Evolutionary conservation across 352 stramenopile genomes (phyloP), one percentile per base, ranked within the genome.

Genomic region (Plasmopara viticola): DNA sequence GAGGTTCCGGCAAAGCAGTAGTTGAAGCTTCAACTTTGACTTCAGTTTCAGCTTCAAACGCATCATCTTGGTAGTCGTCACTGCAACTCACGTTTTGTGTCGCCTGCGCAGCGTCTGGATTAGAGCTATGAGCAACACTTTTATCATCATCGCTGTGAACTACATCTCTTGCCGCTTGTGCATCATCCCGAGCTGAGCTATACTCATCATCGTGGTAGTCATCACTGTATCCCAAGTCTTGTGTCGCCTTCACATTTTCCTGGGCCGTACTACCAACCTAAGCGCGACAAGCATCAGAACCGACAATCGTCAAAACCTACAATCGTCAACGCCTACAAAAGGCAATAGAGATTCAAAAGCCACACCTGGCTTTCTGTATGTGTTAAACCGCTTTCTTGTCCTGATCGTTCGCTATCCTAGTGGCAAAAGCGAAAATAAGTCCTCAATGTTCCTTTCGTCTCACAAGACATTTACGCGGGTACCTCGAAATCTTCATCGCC

Each of bases 401-500:
- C 62, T 25, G 57, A 56, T 48, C n/a, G 37, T 29, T 42, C 12
- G 5, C 51, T 60, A 28, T 60, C 53, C 52, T 70, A 46, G 15
- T 35, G 31, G 5, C 31, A 35, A 35, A 12, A 25, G 9, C 31
- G 28, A n/a, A 3, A 31, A 44, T 20, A 39, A 40, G 20, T 31
- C 6, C 17, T 57, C 5, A 44, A 20, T 38, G 6, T 40, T 39
- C 17, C 18, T 28, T 37, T 1, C 25, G 18, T 6, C 18, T 10
- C 35, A 41, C 6, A 59, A 4, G 6, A 37, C 5, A 9, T 51
- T 30, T 18, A n/a, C 12, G 25, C 2, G 25, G 43, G 18, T 53
- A 72, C 73, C 61, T 90, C 79, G 56, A 88, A 87, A 39, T 82
- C 77, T n/a, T 88, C 79, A 14, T 90, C 73, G 37, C 80, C 77